Evolutionary conservation across 331 rosid species (phyloP).

Genomic region (Pyrus hybrid): DNA sequence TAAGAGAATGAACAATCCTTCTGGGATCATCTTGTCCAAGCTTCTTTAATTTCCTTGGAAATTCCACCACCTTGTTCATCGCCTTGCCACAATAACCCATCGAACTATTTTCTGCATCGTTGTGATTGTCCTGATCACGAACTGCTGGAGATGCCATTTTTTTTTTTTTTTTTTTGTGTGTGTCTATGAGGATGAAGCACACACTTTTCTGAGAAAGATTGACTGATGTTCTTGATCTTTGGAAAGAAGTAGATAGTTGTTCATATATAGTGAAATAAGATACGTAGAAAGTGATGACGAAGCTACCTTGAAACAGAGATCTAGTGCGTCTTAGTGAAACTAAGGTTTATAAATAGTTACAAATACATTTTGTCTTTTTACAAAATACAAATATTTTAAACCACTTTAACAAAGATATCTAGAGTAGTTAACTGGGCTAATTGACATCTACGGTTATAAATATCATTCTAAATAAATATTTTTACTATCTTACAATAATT

Average conservation of each 20-base stretch:
- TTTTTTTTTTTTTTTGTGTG: neutral
- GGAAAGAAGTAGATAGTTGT: neutral
- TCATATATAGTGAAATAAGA: neutral
- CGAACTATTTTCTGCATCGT: neutral
- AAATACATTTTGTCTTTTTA: no score
- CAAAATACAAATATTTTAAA: no score
- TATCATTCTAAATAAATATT: no score
- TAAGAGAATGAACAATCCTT: slow-evolving; percentile 34
- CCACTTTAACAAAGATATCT: no score
- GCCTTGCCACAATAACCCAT: slow-evolving; percentile 1
- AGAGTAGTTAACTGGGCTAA: no score
- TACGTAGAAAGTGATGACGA: neutral
- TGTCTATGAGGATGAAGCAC: neutral
- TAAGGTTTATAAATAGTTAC: no score
- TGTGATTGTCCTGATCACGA: neutral
- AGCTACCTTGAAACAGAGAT: neutral
- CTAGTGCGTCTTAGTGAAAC: no score
- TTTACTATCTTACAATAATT: no score
- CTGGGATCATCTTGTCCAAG: slow-evolving; percentile 46
- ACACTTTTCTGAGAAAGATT: neutral
- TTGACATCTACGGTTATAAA: no score
- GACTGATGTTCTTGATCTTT: neutral
- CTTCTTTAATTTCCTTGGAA: slow-evolving; percentile 21
- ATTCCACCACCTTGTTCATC: neutral
- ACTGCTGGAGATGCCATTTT: slow-evolving; percentile 15